These are phyloP conservation scores for Dendrobium huoshanense DNA, from an alignment of 106 monocot genomes.

Conservation along the genomic window DNA sequence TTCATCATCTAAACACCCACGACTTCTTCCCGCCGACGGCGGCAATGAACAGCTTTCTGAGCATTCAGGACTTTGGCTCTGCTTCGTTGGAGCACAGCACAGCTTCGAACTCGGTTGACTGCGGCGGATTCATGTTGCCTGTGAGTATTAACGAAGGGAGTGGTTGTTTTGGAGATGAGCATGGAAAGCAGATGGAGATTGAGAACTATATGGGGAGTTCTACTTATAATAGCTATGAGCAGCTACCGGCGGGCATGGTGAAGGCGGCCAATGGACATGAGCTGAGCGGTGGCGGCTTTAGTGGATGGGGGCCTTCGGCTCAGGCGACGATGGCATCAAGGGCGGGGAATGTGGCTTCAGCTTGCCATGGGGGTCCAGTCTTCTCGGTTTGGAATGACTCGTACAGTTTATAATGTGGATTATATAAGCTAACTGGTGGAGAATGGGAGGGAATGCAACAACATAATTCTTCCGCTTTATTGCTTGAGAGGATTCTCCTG, in stretches of 20 bases:
- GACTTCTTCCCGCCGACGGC: slow-evolving; percentile 55
- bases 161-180: slow-evolving; percentile 21
- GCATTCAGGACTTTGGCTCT: slow-evolving; percentile 14
- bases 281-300: neutral
- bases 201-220: slow-evolving; percentile 32
- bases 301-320: slow-evolving; percentile 4
- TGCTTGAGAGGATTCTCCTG: slow-evolving; percentile 27
- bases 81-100: slow-evolving; percentile 58
- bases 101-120: slow-evolving; percentile 44
- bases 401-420: neutral
- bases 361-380: slow-evolving; percentile 36
- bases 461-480: neutral
- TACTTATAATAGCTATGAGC: slow-evolving; percentile 19
- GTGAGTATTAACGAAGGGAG: slow-evolving; percentile 23
- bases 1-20: slow-evolving; percentile 52
- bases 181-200: slow-evolving; percentile 31
- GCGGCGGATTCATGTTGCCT: slow-evolving; percentile 32
- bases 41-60: slow-evolving; percentile 29
- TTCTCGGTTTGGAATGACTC: slow-evolving; percentile 85
- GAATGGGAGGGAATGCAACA: neutral
- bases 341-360: slow-evolving; percentile 13
- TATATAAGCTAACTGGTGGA: neutral
- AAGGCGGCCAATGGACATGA: slow-evolving; percentile 12
- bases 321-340: slow-evolving; percentile 11
- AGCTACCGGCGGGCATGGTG: slow-evolving; percentile 17